A percentile compares a stretch with the other conserved stretches of the same genome.
Evolutionary conservation across 2,329 filamentous ascomycete genomes (phyloP).

Genomic region (Penicillium brasilianum): DNA sequence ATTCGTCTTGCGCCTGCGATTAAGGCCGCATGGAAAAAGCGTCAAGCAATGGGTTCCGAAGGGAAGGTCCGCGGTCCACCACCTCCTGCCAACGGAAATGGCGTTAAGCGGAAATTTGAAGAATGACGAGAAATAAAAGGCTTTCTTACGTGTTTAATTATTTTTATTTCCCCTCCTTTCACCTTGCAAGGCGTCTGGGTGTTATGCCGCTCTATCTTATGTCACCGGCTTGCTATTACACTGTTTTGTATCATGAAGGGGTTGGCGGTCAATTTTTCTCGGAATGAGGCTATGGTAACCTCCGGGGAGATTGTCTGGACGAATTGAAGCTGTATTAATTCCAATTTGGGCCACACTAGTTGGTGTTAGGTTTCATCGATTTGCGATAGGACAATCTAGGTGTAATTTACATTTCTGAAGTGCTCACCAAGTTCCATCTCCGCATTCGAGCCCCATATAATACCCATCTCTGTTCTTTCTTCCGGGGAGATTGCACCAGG

Average conservation of each 20-base stretch:
- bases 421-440: background rate
- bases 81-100: constrained; percentile 40
- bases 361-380: too few species aligned
- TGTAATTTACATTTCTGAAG: background rate
- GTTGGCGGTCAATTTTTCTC: too few species aligned
- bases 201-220: constrained; percentile 13
- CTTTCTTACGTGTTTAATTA: background rate
- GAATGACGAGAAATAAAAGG: constrained; percentile 33
- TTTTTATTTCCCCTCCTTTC: constrained; percentile 8
- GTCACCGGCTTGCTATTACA: background rate
- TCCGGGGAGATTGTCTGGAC: background rate
- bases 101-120: constrained; percentile 50
- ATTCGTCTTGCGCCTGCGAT: constrained; percentile 72
- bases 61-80: constrained; percentile 32
- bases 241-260: background rate
- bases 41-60: constrained; percentile 48
- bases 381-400: background rate
- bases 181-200: constrained; percentile 30
- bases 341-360: too few species aligned
- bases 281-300: background rate
- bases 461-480: background rate
- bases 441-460: background rate
- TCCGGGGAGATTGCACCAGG: background rate
- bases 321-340: background rate
- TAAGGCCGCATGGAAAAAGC: constrained; percentile 77